Conservation (phyloP, 371 early-diverging fungal genomes). For the Mucor mucedo region DNA sequence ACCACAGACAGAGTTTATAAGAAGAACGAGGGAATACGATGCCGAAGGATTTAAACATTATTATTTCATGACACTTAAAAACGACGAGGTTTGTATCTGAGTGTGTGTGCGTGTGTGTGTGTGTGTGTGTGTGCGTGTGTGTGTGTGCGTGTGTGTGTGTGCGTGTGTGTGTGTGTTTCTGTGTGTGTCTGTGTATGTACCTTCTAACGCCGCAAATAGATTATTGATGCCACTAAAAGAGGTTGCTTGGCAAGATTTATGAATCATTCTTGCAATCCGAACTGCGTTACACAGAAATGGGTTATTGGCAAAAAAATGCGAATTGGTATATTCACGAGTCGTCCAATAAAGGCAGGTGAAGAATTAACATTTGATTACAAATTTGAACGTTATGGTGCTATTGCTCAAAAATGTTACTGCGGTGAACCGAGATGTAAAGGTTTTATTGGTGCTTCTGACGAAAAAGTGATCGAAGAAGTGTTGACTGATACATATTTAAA, state of each 20-base stretch:
- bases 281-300: constrained; percentile 89
- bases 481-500: not conserved
- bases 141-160: not conserved
- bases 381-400: constrained; percentile 84
- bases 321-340: constrained; percentile 82
- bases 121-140: constrained; percentile 29
- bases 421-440: constrained; percentile 90
- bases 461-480: constrained; percentile 19
- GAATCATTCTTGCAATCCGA: constrained; percentile 94
- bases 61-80: constrained; percentile 95
- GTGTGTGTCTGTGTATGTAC: too few relatives aligned
- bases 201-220: constrained; percentile 38
- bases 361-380: constrained; percentile 96
- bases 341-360: constrained; percentile 72
- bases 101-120: not conserved
- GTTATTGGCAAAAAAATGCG: constrained; percentile 79
- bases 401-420: constrained; percentile 93
- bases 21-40: constrained; percentile 82
- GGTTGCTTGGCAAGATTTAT: constrained; percentile 94
- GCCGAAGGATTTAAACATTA: constrained; percentile 87
- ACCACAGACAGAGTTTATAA: constrained; percentile 74
- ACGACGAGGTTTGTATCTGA: constrained; percentile 72
- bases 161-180: constrained; percentile 36
- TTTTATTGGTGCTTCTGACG: constrained; percentile 80
- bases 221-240: constrained; percentile 91